Conservation (phyloP, 169 alveolate genomes). For the Plasmodium gonderi region DNA sequence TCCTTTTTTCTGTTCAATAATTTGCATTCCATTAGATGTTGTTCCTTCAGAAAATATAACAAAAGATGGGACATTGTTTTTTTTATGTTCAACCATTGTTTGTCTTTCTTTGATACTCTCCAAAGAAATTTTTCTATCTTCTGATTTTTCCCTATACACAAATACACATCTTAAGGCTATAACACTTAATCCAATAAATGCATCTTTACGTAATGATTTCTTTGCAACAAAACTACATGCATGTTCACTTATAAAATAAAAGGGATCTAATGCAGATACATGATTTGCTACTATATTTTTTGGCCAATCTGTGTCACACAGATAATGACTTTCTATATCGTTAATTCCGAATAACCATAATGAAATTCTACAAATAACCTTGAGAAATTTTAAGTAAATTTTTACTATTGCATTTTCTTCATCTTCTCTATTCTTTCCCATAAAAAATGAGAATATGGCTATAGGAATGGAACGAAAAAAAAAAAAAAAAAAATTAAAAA, state of each 20-base stretch:
- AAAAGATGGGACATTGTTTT: constrained; percentile 49
- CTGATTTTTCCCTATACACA: constrained; percentile 66
- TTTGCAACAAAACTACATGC: constrained; percentile 75
- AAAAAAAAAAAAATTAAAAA: not conserved
- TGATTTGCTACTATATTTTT: constrained; percentile 69
- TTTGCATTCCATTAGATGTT: constrained; percentile 54
- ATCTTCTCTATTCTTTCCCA: not conserved
- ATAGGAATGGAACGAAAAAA: not conserved
- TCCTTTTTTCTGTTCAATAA: constrained; percentile 57
- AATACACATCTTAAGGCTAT: constrained; percentile 50
- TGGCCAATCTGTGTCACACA: constrained; percentile 73
- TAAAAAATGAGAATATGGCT: not conserved
- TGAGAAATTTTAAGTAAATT: constrained; percentile 31
- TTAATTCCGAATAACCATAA: constrained; percentile 50
- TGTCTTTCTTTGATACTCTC: constrained; percentile 66
- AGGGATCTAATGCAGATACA: constrained; percentile 52
- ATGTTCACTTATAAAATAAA: constrained; percentile 63
- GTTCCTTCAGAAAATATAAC: constrained; percentile 73
- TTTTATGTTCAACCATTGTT: constrained; percentile 6
- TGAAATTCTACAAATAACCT: constrained; percentile 22
- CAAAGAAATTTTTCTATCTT: constrained; percentile 44
- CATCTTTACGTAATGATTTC: constrained; percentile 53
- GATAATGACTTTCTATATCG: constrained; percentile 21
- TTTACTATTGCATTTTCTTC: constrained; percentile 2
- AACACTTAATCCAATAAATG: constrained; percentile 31